phyloP scores from a whole-genome alignment of 495 filamentous ascomycete species.

The Aspergillus taichungensis region DNA sequence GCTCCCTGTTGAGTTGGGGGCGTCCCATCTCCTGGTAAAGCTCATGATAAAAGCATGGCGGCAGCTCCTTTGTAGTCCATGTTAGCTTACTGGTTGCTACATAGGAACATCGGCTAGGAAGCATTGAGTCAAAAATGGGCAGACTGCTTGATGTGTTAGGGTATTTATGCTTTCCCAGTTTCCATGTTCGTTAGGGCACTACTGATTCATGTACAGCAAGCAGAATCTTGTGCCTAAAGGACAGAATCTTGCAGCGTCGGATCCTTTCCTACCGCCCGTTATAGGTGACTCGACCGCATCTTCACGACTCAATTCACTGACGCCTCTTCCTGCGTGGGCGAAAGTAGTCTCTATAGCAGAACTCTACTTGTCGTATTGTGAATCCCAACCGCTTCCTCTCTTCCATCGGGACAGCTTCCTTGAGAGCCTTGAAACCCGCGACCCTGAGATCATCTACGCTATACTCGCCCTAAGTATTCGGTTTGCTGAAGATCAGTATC shows the following conservation, averaged over 20 bases:
- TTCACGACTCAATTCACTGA: constrained; percentile 4
- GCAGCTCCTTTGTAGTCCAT: not conserved
- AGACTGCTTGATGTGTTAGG: constrained; percentile 26
- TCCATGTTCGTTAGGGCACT: no score
- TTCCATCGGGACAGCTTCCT: constrained; percentile 33
- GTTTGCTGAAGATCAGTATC: constrained; percentile 20
- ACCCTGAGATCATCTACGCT: constrained; percentile 34
- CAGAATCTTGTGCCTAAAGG: no score
- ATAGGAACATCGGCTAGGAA: constrained; percentile 34
- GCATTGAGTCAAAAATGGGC: constrained; percentile 31
- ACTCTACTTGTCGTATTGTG: constrained; percentile 35
- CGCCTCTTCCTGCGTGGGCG: constrained; percentile 31
- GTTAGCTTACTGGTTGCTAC: not conserved
- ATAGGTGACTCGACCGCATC: constrained; percentile 1
- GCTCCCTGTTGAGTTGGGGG: constrained; percentile 3
- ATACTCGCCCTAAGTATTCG: constrained; percentile 31
- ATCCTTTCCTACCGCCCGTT: not conserved
- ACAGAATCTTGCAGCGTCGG: not conserved
- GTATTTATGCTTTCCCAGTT: constrained; percentile 8
- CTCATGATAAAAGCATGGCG: not conserved
- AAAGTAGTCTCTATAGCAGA: constrained; percentile 28
- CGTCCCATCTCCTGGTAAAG: constrained; percentile 17
- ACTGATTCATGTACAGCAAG: no score
- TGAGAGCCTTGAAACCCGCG: constrained; percentile 22
- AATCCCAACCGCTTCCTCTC: constrained; percentile 39